Percentiles rank a stretch among this genome's conserved stretches.
phyloP scores from a whole-genome alignment of 2,329 filamentous ascomycete species.

The Neofusicoccum umdonicola region DNA sequence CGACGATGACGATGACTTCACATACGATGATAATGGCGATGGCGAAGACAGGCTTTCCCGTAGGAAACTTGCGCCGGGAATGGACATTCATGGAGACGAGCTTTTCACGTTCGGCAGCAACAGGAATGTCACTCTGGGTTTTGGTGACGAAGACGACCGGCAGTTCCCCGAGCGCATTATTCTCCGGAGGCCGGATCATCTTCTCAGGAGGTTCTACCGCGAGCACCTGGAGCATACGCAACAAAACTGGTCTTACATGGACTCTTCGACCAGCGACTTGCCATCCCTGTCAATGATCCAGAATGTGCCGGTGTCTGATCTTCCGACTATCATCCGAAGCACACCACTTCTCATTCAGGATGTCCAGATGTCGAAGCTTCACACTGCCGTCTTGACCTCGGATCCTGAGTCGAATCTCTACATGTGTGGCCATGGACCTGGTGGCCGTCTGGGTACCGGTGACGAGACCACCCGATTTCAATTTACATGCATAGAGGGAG shows the following conservation, averaged over 20 bases:
- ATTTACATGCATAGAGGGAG: slow-evolving; percentile 77
- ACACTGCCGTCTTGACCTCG: slow-evolving; percentile 82
- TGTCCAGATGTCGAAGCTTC: slow-evolving; percentile 83
- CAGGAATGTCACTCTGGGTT: slow-evolving; percentile 86
- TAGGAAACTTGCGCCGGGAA: slow-evolving; percentile 24
- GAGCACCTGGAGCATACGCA: slow-evolving; percentile 58
- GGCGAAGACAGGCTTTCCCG: slow-evolving; percentile 21
- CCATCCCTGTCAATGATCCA: slow-evolving; percentile 23
- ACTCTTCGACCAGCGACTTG: slow-evolving; percentile 27
- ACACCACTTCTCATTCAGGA: slow-evolving; percentile 75
- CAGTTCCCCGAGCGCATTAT: slow-evolving; percentile 85
- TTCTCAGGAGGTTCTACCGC: slow-evolving; percentile 70
- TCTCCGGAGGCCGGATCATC: slow-evolving; percentile 71
- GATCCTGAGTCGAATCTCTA: slow-evolving; percentile 90
- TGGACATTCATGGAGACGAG: slow-evolving; percentile 68
- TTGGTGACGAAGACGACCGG: slow-evolving; percentile 93
- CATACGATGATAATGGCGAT: slow-evolving; percentile 42
- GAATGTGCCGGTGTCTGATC: slow-evolving; percentile 47
- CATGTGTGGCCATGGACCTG: slow-evolving; percentile 86
- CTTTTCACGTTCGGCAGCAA: slow-evolving; percentile 95
- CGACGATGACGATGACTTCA: slow-evolving; percentile 55
- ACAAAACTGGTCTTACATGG: slow-evolving; percentile 39
- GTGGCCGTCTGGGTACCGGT: slow-evolving; percentile 83
- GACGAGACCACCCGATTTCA: slow-evolving; percentile 87
- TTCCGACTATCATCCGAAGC: slow-evolving; percentile 71